Base-by-base conservation (phyloP, 129 eudicot genomes). In the Helianthus annuus region DNA sequence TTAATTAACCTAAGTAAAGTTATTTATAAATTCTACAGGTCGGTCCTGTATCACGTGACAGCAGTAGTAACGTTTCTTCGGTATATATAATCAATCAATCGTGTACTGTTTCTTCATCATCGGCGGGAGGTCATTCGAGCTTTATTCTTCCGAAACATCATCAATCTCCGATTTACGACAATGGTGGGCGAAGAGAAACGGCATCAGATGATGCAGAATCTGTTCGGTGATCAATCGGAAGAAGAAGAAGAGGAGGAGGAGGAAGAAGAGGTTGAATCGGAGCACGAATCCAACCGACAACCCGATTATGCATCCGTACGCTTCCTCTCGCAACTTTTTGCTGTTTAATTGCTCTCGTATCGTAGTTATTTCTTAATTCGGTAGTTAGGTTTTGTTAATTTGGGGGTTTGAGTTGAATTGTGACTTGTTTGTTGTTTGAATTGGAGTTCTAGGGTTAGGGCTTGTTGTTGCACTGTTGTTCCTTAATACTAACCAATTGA, bases 141-240 rank as follows among this genome's bases (percentile, higher is more conserved):
- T 51, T 64, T 17, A 10, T 49, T 60, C 38, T 60, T 27, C 70
- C 62, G 49, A 34, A 14, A 76, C 6, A 58, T 34, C 64, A 67
- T 19, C 22, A 19, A 59, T 69, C 80, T 69, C 64, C 62, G 70
- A 77, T 56, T 76, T 32, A 19, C 56, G 14, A 55, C 40, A 64
- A 93, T 87, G 97, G 95, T 75, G 74, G 95, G 96, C 53, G 99
- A 88, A 78, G 96, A 90, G 84, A 95, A 95, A 70, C 78, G 99
- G 91, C 97, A 90, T 84, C 91, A 90, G 91, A 95, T 95, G 97
- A 95, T 95, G 99, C 97, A 95, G 71, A 95, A 95, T 52, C 64
- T 95, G 70, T 95, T 95, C 85, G 99, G 99, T 14, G 99, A 90
- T 69, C 96, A 94, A 70, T 95, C 97, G n/a, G 99, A 94, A 65